phyloP scores from a whole-genome alignment of 768 basidiomycete species.

The Calvatia gigantea region DNA sequence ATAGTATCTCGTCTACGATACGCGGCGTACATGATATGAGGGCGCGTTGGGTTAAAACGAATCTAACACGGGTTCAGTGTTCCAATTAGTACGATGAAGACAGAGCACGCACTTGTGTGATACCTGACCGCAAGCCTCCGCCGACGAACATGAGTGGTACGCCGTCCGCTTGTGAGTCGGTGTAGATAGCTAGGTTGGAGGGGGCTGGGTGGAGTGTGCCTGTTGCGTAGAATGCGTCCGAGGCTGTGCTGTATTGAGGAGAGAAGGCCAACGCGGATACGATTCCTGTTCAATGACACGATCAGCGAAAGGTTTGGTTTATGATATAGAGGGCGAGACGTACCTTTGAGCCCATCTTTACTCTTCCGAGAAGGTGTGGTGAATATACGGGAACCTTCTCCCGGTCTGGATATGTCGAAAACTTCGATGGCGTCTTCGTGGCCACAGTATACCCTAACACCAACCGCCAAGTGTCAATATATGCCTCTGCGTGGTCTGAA shows the following conservation, averaged over 20 bases:
- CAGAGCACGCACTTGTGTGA: conserved; percentile 45
- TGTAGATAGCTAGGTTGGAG: conserved; percentile 64
- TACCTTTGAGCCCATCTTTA: conserved; percentile 86
- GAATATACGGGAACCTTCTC: conserved; percentile 64
- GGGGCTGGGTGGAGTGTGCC: conserved; percentile 61
- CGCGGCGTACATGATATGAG: conserved; percentile 74
- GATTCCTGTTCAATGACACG: conserved; percentile 58
- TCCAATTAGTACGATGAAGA: background rate
- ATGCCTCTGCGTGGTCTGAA: too few species aligned
- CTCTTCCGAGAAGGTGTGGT: conserved; percentile 76
- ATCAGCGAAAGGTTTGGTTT: background rate
- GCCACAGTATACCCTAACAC: conserved; percentile 76
- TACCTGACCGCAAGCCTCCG: conserved; percentile 46
- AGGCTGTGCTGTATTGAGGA: conserved; percentile 44
- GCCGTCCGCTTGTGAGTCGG: conserved; percentile 51
- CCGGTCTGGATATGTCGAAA: conserved; percentile 73
- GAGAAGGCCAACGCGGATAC: conserved; percentile 83
- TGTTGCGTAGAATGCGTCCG: conserved; percentile 66
- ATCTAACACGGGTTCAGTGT: conserved; percentile 11
- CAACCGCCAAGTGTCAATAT: background rate
- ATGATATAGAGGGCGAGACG: conserved; percentile 1
- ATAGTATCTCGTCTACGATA: conserved; percentile 65
- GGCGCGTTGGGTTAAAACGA: conserved; percentile 70
- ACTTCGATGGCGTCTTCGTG: conserved; percentile 84
- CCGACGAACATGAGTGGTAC: conserved; percentile 61